Evolutionary conservation across 169 alveolate genomes (phyloP).

Genomic region (Pseudocohnilembus persalinus): DNA sequence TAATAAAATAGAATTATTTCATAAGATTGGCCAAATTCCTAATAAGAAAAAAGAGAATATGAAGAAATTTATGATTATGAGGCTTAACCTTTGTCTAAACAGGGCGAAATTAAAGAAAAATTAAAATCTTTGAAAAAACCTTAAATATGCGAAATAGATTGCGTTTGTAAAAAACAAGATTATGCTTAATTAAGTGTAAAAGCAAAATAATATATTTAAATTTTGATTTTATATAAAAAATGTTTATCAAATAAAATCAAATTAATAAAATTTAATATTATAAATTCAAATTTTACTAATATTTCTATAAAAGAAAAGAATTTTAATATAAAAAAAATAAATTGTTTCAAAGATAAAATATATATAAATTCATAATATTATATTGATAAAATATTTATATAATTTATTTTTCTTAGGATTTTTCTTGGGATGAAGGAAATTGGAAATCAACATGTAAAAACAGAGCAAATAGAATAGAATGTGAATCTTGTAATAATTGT

Average conservation of each 20-base stretch:
- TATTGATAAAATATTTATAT: no score
- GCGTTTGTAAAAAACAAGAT: slow-evolving; percentile 5
- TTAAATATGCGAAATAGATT: slow-evolving; percentile 1
- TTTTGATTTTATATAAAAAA: no score
- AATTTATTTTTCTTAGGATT: no score
- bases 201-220: no score
- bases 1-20: neutral
- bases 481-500: slow-evolving; percentile 55
- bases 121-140: slow-evolving; percentile 5
- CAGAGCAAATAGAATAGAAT: slow-evolving; percentile 76
- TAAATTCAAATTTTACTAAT: no score
- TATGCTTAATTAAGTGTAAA: neutral
- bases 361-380: no score
- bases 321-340: no score
- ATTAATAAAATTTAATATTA: no score
- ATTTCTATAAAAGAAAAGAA: no score
- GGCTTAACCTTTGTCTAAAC: neutral
- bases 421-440: slow-evolving; percentile 25
- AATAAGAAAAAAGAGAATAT: slow-evolving; percentile 2
- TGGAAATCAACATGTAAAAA: slow-evolving; percentile 59
- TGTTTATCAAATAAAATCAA: neutral
- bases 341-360: no score
- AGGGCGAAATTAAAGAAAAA: slow-evolving; percentile 7
- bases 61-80: neutral
- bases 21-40: slow-evolving; percentile 12